Conservation (phyloP, 2,329 filamentous ascomycete genomes). For the Claviceps africana region DNA sequence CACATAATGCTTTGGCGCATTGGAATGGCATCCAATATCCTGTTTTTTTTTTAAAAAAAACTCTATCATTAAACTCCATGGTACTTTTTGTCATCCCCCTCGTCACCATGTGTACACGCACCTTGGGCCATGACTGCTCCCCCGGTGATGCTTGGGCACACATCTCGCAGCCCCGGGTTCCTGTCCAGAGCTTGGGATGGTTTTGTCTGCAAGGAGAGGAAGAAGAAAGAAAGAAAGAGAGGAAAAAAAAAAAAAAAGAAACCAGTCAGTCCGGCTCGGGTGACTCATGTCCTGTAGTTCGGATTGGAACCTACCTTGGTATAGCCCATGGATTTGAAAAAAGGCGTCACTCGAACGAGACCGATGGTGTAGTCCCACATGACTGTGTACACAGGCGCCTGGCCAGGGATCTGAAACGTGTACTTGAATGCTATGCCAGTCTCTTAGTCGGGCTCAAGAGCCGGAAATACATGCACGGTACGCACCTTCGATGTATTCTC, state of each 20-base stretch:
- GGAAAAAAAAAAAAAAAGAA: too few species aligned
- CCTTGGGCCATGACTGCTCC: slow-evolving; percentile 84
- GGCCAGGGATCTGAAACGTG: slow-evolving; percentile 56
- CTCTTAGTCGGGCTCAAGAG: neutral
- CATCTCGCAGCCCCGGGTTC: slow-evolving; percentile 74
- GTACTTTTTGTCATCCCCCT: neutral
- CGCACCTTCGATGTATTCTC: slow-evolving; percentile 78
- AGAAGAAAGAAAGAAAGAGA: neutral
- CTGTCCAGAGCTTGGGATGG: slow-evolving; percentile 68
- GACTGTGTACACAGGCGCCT: slow-evolving; percentile 55
- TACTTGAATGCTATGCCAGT: slow-evolving; percentile 60
- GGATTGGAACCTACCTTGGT: slow-evolving; percentile 51
- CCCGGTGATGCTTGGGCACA: slow-evolving; percentile 88
- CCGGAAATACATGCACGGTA: too few species aligned
- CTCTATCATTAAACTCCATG: slow-evolving; percentile 6
- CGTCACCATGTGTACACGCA: slow-evolving; percentile 25
- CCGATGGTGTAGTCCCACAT: slow-evolving; percentile 98
- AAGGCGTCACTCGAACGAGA: slow-evolving; percentile 81
- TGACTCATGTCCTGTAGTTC: too few species aligned
- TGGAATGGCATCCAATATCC: slow-evolving; percentile 94
- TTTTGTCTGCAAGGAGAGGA: slow-evolving; percentile 48
- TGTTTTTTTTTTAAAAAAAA: too few species aligned
- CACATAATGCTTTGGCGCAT: slow-evolving; percentile 74
- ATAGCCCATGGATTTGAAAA: slow-evolving; percentile 84
- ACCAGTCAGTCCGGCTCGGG: too few species aligned